Evolutionary conservation across 306 rosid genomes (phyloP).

Genomic region (Carpinus fangiana): DNA sequence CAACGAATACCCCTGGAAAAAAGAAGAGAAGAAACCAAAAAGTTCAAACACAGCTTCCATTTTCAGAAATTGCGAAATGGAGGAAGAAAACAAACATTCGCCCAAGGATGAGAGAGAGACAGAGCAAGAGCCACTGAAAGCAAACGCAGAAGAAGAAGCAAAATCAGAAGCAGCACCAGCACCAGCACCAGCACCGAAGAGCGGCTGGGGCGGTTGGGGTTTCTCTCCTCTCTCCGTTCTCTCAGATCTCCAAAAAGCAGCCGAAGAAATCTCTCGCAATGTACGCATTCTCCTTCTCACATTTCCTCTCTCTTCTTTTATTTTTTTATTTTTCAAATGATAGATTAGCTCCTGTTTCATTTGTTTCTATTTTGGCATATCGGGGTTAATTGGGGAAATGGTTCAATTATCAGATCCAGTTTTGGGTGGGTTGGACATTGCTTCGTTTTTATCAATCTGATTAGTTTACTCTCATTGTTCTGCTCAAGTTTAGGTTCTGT

Average conservation of each 20-base stretch:
- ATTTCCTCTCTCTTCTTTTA: slow-evolving; percentile 6
- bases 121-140: slow-evolving; percentile 20
- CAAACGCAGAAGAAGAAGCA: slow-evolving; percentile 13
- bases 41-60: background rate
- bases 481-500: too few species aligned
- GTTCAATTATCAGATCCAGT: background rate
- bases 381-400: background rate
- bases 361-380: background rate
- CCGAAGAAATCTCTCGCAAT: slow-evolving; percentile 94
- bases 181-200: slow-evolving; percentile 24
- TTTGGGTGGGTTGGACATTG: background rate
- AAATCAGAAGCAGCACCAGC: slow-evolving; percentile 21
- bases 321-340: background rate
- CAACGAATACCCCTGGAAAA: background rate
- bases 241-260: slow-evolving; percentile 88
- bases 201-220: slow-evolving; percentile 88
- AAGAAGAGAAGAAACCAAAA: background rate
- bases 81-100: slow-evolving; percentile 60
- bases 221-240: slow-evolving; percentile 69
- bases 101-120: slow-evolving; percentile 43
- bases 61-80: background rate
- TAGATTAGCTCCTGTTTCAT: background rate
- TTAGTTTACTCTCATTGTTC: background rate
- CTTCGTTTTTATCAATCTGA: background rate
- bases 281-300: slow-evolving; percentile 37